Evolutionary conservation across 208 protist species (phyloP).

Genomic region (Leishmania martiniquensis): DNA sequence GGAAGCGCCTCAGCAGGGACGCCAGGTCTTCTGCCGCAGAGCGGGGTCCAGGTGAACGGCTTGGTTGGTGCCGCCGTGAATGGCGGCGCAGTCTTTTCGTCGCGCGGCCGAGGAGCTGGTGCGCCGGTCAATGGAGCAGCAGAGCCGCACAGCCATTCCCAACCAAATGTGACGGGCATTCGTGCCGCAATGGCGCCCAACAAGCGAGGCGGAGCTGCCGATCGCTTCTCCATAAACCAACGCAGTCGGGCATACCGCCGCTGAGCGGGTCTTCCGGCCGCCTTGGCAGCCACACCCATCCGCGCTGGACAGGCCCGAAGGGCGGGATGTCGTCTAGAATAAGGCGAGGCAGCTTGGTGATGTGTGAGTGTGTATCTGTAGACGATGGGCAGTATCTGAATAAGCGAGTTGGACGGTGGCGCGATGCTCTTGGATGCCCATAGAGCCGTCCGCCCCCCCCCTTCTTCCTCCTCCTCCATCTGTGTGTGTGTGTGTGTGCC

Average conservation of each 20-base stretch:
- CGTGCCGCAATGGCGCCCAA: neutral
- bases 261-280: neutral
- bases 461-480: neutral
- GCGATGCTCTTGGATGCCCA: neutral
- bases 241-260: conserved; percentile 24
- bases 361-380: neutral
- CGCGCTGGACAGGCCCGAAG: neutral
- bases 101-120: neutral
- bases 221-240: conserved; percentile 22
- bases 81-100: neutral
- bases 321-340: neutral
- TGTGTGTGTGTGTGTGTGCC: conserved; percentile 2
- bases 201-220: conserved; percentile 11
- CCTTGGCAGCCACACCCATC: neutral
- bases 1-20: neutral
- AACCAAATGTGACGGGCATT: neutral
- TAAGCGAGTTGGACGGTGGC: neutral
- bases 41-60: neutral
- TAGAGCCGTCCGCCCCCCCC: neutral
- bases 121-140: neutral
- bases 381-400: neutral
- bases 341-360: neutral
- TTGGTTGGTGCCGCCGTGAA: neutral
- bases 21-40: neutral
- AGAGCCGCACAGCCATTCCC: neutral